Evolutionary conservation across 768 basidiomycete genomes (phyloP).

Genomic region (Mrakia hoshinonis): DNA sequence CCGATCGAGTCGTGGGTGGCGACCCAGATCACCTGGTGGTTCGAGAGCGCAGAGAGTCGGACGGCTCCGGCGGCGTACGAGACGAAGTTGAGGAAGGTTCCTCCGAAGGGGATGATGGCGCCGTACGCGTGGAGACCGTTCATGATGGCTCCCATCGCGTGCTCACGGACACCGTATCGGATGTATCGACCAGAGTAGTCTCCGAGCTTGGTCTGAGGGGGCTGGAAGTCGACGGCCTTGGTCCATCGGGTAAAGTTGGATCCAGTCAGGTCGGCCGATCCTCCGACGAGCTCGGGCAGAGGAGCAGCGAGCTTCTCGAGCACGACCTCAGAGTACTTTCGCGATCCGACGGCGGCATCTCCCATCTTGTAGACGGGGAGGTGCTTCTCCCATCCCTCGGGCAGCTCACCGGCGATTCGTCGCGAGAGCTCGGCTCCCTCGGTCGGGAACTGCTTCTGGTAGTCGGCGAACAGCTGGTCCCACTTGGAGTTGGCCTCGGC

Average conservation of each 20-base stretch:
- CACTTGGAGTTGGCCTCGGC: slow-evolving; percentile 65
- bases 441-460: slow-evolving; percentile 66
- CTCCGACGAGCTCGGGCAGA: slow-evolving; percentile 78
- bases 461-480: slow-evolving; percentile 58
- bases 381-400: slow-evolving; percentile 73
- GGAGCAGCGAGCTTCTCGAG: slow-evolving; percentile 63
- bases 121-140: slow-evolving; percentile 87
- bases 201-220: slow-evolving; percentile 72
- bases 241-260: slow-evolving; percentile 71
- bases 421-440: slow-evolving; percentile 80
- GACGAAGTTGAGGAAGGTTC: slow-evolving; percentile 84
- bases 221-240: slow-evolving; percentile 72
- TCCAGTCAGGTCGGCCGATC: slow-evolving; percentile 85
- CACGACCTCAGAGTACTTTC: slow-evolving; percentile 86
- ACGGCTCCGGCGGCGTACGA: slow-evolving; percentile 90
- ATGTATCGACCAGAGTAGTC: slow-evolving; percentile 79
- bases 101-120: slow-evolving; percentile 78
- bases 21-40: slow-evolving; percentile 88
- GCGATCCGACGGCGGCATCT: slow-evolving; percentile 78
- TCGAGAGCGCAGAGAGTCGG: slow-evolving; percentile 76
- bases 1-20: slow-evolving; percentile 66
- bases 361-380: slow-evolving; percentile 76
- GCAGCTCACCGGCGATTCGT: slow-evolving; percentile 72
- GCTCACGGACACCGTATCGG: slow-evolving; percentile 94
- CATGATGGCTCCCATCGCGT: slow-evolving; percentile 91